A percentile compares a stretch with the other conserved stretches of the same genome.
These are phyloP conservation scores for Aeschynomene evenia DNA, from an alignment of 306 rosid species.

Conservation along the genomic window DNA sequence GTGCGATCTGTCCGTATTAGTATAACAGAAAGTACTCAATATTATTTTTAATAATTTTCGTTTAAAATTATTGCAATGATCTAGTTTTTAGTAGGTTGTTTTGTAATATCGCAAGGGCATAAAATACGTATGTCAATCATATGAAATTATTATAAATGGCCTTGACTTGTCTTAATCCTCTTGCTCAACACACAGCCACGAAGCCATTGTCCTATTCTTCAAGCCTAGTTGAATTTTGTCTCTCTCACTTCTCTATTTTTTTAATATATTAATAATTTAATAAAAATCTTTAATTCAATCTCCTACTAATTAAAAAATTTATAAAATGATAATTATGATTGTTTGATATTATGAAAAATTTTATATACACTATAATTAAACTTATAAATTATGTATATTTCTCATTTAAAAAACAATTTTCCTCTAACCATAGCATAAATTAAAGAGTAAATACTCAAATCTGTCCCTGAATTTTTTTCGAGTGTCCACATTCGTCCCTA, in stretches of 20 bases:
- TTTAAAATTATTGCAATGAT: neutral
- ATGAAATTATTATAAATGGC: neutral
- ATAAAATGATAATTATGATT: too few species aligned
- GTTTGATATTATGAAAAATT: too few species aligned
- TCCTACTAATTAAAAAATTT: too few species aligned
- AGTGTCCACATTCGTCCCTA: too few species aligned
- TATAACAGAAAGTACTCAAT: neutral
- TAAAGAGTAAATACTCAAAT: too few species aligned
- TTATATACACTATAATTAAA: too few species aligned
- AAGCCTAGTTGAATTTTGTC: neutral
- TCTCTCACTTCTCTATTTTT: neutral
- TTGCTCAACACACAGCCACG: neutral
- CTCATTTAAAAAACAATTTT: too few species aligned
- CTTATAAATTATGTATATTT: too few species aligned
- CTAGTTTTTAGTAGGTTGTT: neutral
- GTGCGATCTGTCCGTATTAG: neutral
- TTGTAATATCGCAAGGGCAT: neutral
- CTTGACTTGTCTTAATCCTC: neutral
- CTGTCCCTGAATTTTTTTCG: too few species aligned
- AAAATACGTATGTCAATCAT: neutral
- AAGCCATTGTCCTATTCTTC: neutral
- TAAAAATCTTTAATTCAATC: too few species aligned
- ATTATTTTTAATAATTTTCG: neutral
- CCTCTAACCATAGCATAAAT: too few species aligned
- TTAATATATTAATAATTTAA: too few species aligned